Base-by-base conservation (phyloP, 2,329 filamentous ascomycete species). In the Dothistroma pini region DNA sequence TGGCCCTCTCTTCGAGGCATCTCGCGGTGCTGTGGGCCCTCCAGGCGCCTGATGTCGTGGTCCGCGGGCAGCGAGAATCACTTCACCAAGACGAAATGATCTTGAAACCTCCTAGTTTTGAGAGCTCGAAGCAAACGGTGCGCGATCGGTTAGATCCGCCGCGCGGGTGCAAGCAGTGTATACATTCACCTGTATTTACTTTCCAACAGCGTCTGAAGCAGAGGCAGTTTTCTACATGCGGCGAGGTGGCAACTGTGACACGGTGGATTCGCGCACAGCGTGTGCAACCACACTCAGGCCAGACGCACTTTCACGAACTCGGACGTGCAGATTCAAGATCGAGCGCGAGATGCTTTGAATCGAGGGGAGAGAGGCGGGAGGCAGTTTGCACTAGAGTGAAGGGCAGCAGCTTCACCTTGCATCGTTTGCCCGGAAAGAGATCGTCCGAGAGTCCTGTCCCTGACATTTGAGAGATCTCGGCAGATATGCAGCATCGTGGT, bases 1-100 rank as follows among this genome's bases (percentile, higher is more conserved):
- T 68, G 69, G 25, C 69, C 70, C 49, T 69, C 57, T 38, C 64
- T 64, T 32, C 57, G 62, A 48, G 68, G 65, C 68, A 70, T 69
- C 21, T 32, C 52, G 32, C 19, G 29, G 22, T 22, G 57, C n/a
- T 25, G 51, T 29, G 38, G 53, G 32, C 21, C 32, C 53, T 59
- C 35, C 19, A 58, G 22, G 44, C 48, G 41, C 48, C 21, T 16
- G 55, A 14, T 51, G 49, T 38, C 56, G 55, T 35, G 32, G 54
- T 41, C 48, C 49, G 35, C 56, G 49, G 32, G 44, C 25, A 47
- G 47, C 47, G 22, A 57, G 38, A 57, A 19, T 52, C 53, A 50
- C 50, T 59, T 54, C 50, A 54, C 19, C 21, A 16, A 44, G 21
- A 21, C n/a, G 41, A 35, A 35, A 29, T 57, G 44, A 50, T 49